A percentile compares a stretch with the other conserved stretches of the same genome.
Evolutionary conservation across 352 stramenopile genomes (phyloP).

Genomic region (Phytophthora quininea): DNA sequence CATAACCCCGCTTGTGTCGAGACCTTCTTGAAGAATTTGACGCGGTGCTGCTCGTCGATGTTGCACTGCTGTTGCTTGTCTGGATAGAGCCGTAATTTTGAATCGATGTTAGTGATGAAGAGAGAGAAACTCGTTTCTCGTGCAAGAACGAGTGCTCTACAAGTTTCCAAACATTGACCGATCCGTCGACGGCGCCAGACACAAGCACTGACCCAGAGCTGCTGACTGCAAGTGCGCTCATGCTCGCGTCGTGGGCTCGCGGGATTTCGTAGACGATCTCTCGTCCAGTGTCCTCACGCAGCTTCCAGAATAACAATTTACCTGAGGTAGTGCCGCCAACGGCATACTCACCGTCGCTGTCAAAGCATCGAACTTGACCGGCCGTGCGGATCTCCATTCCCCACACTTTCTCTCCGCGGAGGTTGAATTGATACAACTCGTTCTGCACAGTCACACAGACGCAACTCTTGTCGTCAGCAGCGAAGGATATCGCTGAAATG

Average conservation of each 20-base stretch:
- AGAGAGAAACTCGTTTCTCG: neutral
- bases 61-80: neutral
- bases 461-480: constrained; percentile 52
- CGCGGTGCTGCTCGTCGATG: neutral
- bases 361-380: constrained; percentile 71
- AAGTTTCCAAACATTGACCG: constrained; percentile 66
- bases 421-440: constrained; percentile 66
- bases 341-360: constrained; percentile 74
- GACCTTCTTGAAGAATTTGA: neutral
- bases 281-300: constrained; percentile 44
- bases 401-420: constrained; percentile 53
- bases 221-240: constrained; percentile 67
- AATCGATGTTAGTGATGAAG: constrained; percentile 1
- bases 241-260: constrained; percentile 62
- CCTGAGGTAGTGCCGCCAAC: constrained; percentile 71
- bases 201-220: constrained; percentile 59
- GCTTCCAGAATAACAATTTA: constrained; percentile 72
- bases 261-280: constrained; percentile 69
- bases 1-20: neutral
- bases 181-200: constrained; percentile 65
- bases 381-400: constrained; percentile 52
- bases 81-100: constrained; percentile 32
- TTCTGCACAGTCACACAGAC: constrained; percentile 77
- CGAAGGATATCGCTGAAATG: constrained; percentile 63
- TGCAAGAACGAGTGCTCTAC: constrained; percentile 9